These are phyloP conservation scores for Penicillium digitatum DNA, from an alignment of 2,329 filamentous ascomycete species.

Conservation along the genomic window DNA sequence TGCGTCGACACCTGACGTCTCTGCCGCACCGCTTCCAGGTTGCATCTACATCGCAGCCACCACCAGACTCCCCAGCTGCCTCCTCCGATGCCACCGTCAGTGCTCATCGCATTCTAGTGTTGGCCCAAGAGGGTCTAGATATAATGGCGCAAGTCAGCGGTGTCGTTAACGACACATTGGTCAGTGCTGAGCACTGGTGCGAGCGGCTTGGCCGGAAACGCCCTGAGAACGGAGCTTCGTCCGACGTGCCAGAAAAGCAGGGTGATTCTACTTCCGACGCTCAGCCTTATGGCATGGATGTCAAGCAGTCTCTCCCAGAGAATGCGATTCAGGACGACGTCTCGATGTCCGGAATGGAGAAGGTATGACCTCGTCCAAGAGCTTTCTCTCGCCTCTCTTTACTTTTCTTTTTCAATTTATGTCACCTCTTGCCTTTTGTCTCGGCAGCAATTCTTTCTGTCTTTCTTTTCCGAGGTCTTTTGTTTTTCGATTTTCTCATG, in stretches of 20 bases:
- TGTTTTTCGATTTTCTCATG: constrained; percentile 16
- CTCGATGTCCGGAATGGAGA: constrained; percentile 36
- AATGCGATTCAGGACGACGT: constrained; percentile 27
- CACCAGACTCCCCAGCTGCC: constrained; percentile 32
- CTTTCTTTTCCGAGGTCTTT: not conserved
- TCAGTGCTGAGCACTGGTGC: constrained; percentile 89
- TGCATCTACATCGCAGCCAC: constrained; percentile 54
- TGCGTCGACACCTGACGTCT: constrained; percentile 77
- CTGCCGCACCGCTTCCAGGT: constrained; percentile 78
- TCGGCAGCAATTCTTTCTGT: constrained; percentile 4
- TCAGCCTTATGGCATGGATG: constrained; percentile 26
- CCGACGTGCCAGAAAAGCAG: constrained; percentile 22
- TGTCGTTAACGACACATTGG: constrained; percentile 82
- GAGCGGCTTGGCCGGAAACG: constrained; percentile 63
- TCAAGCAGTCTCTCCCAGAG: constrained; percentile 26
- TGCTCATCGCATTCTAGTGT: constrained; percentile 74
- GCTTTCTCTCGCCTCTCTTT: not conserved
- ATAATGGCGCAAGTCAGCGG: constrained; percentile 91
- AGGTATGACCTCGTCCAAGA: constrained; percentile 18
- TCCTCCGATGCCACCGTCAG: constrained; percentile 49
- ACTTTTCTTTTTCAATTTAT: not conserved
- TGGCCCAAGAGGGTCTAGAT: constrained; percentile 85
- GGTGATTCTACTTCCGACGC: constrained; percentile 12
- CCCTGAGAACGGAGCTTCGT: constrained; percentile 25
- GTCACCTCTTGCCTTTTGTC: not conserved